Conservation (phyloP, 2,329 filamentous ascomycete species). For the Sarocladium oryzae region DNA sequence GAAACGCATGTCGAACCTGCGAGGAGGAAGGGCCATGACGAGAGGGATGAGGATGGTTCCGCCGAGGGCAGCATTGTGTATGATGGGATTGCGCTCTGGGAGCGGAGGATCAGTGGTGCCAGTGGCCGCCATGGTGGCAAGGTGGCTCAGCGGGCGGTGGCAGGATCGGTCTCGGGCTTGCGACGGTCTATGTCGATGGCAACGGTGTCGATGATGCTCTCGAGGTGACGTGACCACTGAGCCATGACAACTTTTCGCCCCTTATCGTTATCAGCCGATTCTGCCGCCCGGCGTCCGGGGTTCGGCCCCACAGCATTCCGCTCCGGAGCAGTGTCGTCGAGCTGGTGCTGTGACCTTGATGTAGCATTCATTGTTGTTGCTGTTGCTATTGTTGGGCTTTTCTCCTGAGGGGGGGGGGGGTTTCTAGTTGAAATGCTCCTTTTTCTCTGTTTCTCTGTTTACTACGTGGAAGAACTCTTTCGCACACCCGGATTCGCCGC, state of each 20-base stretch:
- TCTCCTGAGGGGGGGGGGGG: background rate
- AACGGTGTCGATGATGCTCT: constrained; percentile 7
- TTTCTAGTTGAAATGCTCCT: background rate
- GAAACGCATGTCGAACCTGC: constrained; percentile 44
- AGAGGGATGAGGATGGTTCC: constrained; percentile 41
- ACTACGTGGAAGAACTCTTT: too few species aligned
- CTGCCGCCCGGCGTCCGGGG: background rate
- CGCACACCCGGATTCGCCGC: too few species aligned
- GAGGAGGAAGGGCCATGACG: constrained; percentile 44
- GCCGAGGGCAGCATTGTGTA: constrained; percentile 43
- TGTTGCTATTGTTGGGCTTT: background rate
- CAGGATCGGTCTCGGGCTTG: background rate
- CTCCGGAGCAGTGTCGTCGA: background rate
- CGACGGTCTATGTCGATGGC: constrained; percentile 1
- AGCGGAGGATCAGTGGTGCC: constrained; percentile 11
- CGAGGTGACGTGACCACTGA: constrained; percentile 4
- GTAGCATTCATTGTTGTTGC: background rate
- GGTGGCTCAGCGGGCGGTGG: background rate
- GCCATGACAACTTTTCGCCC: constrained; percentile 7
- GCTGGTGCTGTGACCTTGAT: constrained; percentile 4
- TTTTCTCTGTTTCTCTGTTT: too few species aligned
- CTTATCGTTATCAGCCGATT: constrained; percentile 5
- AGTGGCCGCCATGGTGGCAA: constrained; percentile 5
- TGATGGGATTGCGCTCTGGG: constrained; percentile 27
- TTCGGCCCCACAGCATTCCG: constrained; percentile 2